Conservation (phyloP, 768 basidiomycete species). For the Punctularia strigosozonata region DNA sequence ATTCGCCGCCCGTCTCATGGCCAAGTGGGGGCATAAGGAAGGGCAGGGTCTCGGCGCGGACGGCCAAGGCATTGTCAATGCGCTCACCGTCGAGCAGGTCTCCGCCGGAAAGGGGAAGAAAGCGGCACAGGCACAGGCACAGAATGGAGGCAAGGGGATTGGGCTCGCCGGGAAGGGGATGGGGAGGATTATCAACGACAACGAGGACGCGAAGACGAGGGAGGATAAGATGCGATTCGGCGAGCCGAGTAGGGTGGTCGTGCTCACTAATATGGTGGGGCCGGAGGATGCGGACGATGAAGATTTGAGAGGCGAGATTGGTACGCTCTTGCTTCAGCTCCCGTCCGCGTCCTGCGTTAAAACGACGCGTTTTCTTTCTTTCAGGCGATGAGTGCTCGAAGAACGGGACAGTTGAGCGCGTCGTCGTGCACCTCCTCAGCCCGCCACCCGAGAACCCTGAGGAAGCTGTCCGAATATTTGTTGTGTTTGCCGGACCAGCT, state of each 20-base stretch:
- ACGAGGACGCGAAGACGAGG: conserved; percentile 67
- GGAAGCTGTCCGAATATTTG: conserved; percentile 88
- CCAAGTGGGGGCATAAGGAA: conserved; percentile 92
- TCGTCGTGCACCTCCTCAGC: conserved; percentile 68
- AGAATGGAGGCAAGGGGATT: conserved; percentile 26
- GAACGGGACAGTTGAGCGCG: conserved; percentile 86
- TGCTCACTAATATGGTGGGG: conserved; percentile 84
- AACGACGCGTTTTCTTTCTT: conserved; percentile 1
- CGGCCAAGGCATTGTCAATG: conserved; percentile 79
- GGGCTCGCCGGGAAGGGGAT: conserved; percentile 53
- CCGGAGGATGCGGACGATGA: conserved; percentile 77
- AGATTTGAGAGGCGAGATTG: conserved; percentile 81
- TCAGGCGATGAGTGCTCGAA: conserved; percentile 85
- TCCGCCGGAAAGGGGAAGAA: conserved; percentile 24
- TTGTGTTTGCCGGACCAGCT: conserved; percentile 80
- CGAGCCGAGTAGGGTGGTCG: conserved; percentile 80
- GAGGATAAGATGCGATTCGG: conserved; percentile 80
- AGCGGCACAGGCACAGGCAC: conserved; percentile 22
- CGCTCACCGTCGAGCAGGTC: conserved; percentile 69
- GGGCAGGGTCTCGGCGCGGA: conserved; percentile 86
- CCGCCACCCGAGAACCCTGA: conserved; percentile 54
- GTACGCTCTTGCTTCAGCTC: conserved; percentile 26
- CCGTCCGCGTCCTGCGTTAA: not conserved
- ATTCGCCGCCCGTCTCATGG: conserved; percentile 84
- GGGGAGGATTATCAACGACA: conserved; percentile 85